These are phyloP conservation scores for Suillus lakei DNA, from an alignment of 768 basidiomycete genomes.

Conservation along the genomic window DNA sequence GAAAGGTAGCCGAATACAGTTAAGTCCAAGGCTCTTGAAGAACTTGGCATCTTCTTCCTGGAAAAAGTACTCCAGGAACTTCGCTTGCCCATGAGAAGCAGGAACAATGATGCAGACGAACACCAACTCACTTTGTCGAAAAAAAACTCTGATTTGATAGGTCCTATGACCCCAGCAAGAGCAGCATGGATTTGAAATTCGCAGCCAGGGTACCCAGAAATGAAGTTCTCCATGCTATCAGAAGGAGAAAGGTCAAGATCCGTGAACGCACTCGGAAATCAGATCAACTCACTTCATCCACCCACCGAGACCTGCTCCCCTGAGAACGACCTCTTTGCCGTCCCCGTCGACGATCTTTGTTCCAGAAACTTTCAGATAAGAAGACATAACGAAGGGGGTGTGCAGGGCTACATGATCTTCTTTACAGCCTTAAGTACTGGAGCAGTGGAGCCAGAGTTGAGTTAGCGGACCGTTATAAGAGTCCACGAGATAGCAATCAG, in stretches of 20 bases:
- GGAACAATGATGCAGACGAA: background rate
- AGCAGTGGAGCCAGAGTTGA: constrained; percentile 9
- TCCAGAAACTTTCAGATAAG: constrained; percentile 60
- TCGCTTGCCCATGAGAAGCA: background rate
- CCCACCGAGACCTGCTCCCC: constrained; percentile 81
- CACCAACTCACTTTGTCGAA: constrained; percentile 72
- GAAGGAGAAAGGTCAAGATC: constrained; percentile 10
- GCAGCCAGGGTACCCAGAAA: constrained; percentile 80
- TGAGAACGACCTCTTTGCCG: constrained; percentile 60
- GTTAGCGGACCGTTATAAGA: constrained; percentile 3
- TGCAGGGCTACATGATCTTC: background rate
- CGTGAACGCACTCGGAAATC: background rate
- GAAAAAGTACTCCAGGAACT: constrained; percentile 90
- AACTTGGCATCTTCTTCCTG: constrained; percentile 73
- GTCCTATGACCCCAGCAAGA: constrained; percentile 66
- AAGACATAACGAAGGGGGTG: constrained; percentile 26
- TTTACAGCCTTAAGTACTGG: background rate
- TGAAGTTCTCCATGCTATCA: constrained; percentile 77
- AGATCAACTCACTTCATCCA: constrained; percentile 78
- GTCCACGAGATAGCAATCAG: constrained; percentile 9
- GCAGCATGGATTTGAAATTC: constrained; percentile 79
- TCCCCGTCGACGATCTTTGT: constrained; percentile 63
- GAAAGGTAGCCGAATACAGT: constrained; percentile 78
- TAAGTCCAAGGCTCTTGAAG: constrained; percentile 79
- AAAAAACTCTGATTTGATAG: constrained; percentile 74